phyloP scores from a whole-genome alignment of 257 asterid genomes.

The Cynanchum wilfordii region DNA sequence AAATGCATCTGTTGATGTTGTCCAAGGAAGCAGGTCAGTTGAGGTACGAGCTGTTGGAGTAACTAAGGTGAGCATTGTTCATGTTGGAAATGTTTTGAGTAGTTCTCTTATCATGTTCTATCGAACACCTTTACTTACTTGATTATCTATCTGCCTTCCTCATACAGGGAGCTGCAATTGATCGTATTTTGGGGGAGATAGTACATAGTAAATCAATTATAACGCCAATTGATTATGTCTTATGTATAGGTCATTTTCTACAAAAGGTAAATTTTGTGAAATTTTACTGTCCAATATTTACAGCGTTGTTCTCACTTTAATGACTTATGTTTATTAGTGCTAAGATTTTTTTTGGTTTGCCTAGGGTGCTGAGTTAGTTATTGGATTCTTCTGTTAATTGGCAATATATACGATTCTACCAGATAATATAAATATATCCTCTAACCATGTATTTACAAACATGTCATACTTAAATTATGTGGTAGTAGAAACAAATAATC shows the following conservation, averaged over 20 bases:
- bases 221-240: conserved; percentile 78
- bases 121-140: neutral
- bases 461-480: neutral
- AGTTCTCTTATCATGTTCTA: neutral
- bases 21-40: conserved; percentile 88
- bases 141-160: neutral
- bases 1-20: conserved; percentile 91
- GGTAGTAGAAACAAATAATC: neutral
- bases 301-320: neutral
- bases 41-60: conserved; percentile 98
- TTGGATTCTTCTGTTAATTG: neutral
- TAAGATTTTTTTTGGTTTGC: neutral
- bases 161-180: conserved; percentile 87
- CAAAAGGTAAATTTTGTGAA: conserved; percentile 53
- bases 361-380: neutral
- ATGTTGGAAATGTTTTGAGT: neutral
- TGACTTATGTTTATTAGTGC: neutral
- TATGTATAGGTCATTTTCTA: conserved; percentile 83
- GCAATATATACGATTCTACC: neutral
- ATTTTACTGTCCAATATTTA: conserved; percentile 1
- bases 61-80: conserved; percentile 59
- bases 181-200: conserved; percentile 89
- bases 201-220: conserved; percentile 76
- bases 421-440: neutral
- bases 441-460: neutral